These are phyloP conservation scores for Phaseolus coccineus DNA, from an alignment of 331 rosid species.

Conservation along the genomic window DNA sequence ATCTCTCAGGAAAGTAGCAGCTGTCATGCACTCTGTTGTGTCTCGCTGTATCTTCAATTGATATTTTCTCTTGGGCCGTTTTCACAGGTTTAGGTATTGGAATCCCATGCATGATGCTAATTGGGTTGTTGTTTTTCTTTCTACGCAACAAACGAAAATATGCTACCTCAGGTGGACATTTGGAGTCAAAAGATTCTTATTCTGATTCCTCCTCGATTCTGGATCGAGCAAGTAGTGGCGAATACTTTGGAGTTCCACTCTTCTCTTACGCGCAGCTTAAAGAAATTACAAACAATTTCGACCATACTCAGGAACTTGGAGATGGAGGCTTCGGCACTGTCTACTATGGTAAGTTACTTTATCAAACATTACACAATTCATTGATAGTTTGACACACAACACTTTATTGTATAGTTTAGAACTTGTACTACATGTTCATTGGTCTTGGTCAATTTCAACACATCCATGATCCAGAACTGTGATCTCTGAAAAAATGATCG, in stretches of 20 bases:
- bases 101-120: slow-evolving; percentile 30
- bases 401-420: neutral
- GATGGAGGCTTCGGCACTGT: slow-evolving; percentile 93
- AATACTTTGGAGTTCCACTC: slow-evolving; percentile 58
- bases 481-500: neutral
- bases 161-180: slow-evolving; percentile 35
- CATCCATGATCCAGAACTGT: neutral
- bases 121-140: slow-evolving; percentile 37
- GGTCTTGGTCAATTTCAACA: neutral
- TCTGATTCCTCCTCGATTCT: slow-evolving; percentile 49
- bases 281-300: slow-evolving; percentile 77
- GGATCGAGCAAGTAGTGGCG: slow-evolving; percentile 49
- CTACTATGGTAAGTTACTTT: slow-evolving; percentile 65
- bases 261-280: slow-evolving; percentile 71
- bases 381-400: neutral
- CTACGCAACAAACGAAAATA: slow-evolving; percentile 43
- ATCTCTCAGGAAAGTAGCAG: neutral
- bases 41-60: slow-evolving; percentile 9
- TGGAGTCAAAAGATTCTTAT: slow-evolving; percentile 47
- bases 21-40: neutral
- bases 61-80: slow-evolving; percentile 2
- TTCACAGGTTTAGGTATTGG: slow-evolving; percentile 57
- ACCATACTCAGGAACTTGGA: slow-evolving; percentile 67
- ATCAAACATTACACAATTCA: neutral
- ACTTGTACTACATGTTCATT: neutral